Percentiles rank a stretch among this genome's conserved stretches.
Evolutionary conservation across 257 asterid species (phyloP).

Genomic region (Jasminum sambac): DNA sequence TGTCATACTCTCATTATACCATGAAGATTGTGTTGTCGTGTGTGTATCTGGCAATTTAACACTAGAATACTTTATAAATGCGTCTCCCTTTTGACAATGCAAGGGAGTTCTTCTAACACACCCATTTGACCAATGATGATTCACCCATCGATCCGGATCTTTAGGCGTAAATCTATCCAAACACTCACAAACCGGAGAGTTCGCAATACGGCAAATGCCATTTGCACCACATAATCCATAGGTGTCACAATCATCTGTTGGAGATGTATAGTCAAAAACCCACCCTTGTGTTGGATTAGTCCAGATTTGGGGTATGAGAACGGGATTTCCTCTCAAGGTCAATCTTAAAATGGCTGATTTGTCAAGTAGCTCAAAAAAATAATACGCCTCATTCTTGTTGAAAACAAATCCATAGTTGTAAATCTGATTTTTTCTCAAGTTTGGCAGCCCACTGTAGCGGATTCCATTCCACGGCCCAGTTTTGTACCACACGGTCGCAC

Average conservation of each 20-base stretch:
- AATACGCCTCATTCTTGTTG: conserved; percentile 29
- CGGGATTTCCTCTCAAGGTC: neutral
- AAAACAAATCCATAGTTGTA: neutral
- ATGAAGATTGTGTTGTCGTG: too few relatives aligned
- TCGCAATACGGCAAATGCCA: too few relatives aligned
- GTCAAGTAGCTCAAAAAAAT: conserved; percentile 22
- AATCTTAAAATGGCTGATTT: conserved; percentile 28
- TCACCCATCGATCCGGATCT: conserved; percentile 19
- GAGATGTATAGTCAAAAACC: conserved; percentile 13
- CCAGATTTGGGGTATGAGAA: conserved; percentile 22
- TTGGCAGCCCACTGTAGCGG: conserved; percentile 36
- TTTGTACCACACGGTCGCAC: conserved; percentile 5
- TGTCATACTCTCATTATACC: too few relatives aligned
- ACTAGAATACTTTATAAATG: conserved; percentile 20
- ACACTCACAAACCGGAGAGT: too few relatives aligned
- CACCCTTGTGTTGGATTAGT: conserved; percentile 24
- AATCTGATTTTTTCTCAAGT: neutral
- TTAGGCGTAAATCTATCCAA: conserved; percentile 17
- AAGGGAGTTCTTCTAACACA: conserved; percentile 31
- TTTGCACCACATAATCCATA: too few relatives aligned
- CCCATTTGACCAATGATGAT: conserved; percentile 30
- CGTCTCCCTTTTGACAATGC: conserved; percentile 28
- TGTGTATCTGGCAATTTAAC: too few relatives aligned
- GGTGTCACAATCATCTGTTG: conserved; percentile 16
- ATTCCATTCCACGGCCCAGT: conserved; percentile 57